Percentiles rank a stretch among this genome's conserved stretches.
These are phyloP conservation scores for Cladorrhinum sp. DNA, from an alignment of 2,329 filamentous ascomycete genomes.

Conservation along the genomic window DNA sequence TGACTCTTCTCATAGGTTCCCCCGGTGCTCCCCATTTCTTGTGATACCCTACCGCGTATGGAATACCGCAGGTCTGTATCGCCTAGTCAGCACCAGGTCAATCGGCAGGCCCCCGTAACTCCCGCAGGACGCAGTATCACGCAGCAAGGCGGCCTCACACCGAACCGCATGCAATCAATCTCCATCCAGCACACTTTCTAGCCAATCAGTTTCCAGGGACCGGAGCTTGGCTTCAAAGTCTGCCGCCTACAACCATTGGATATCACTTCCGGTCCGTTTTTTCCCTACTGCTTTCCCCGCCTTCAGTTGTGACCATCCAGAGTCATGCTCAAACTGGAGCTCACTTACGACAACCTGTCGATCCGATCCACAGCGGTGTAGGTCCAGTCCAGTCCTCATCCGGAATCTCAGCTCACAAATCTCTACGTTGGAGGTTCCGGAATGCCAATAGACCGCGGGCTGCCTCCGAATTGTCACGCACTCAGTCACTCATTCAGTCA, in stretches of 20 bases:
- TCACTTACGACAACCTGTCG: background rate
- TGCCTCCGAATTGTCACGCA: background rate
- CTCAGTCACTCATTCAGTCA: background rate
- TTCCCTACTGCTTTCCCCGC: background rate
- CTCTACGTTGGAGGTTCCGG: too few relatives aligned
- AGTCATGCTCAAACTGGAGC: background rate
- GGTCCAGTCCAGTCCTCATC: background rate
- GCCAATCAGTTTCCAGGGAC: constrained; percentile 3
- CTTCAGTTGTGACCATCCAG: background rate
- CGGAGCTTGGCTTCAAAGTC: background rate
- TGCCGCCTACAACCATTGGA: background rate
- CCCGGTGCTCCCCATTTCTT: background rate
- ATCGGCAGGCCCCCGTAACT: background rate
- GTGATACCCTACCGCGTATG: background rate
- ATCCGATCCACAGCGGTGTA: background rate
- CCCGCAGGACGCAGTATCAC: background rate
- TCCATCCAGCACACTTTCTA: background rate
- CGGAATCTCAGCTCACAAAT: background rate
- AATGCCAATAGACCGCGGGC: background rate
- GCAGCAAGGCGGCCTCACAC: constrained; percentile 4
- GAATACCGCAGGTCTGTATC: background rate
- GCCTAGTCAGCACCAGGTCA: background rate
- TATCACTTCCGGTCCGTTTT: background rate
- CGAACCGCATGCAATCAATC: constrained; percentile 2
- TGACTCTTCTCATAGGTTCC: background rate